Base-by-base conservation (phyloP, 148 eudicot species). In the Diospyros lotus region DNA sequence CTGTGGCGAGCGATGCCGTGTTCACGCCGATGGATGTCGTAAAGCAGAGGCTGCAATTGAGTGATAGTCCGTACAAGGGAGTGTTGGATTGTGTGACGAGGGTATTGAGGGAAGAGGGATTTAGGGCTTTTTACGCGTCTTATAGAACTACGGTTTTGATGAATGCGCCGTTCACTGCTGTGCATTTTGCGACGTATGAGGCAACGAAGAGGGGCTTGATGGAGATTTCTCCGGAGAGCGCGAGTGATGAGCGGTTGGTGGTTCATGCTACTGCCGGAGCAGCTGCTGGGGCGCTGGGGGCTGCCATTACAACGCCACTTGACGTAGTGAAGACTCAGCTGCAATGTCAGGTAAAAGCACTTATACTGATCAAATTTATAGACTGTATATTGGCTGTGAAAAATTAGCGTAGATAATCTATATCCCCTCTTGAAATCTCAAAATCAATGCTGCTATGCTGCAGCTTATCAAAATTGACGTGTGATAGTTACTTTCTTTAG, bases 231-330 rank as follows among this genome's bases (percentile, higher is more conserved):
- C 86, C 88, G 2, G 89, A 89, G 28, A 75, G 77, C 28, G 91
- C 48, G 0, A 85, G 79, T 48, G 98, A 95, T 42, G 98, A 90
- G 81, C 64, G 89, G 72, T 58, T 84, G 78, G 71, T 92, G 54
- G 91, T 90, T 78, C 98, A 94, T 71, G 98, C 97, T 14, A 90
- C 98, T 0, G 98, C 97, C 1, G 98, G 98, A n/a, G 97, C 97
- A 0, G 96, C 83, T 0, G 98, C 98, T 0, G 98, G 98, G 46
- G 97, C 97, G 1, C 79, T 88, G 84, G 98, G 97, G 1, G 93
- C 96, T 1, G 79, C 73, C 0, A 77, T 89, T 9, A 94, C 98
- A 0, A 92, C 98, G 13, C 98, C 98, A 0, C 80, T 94, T 69
- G 98, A 94, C 83, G 98, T 94, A 69, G 98, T 94, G 50, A 94